These are phyloP conservation scores for Cladophialophora yegresii DNA, from an alignment of 2,329 filamentous ascomycete species.

Conservation along the genomic window DNA sequence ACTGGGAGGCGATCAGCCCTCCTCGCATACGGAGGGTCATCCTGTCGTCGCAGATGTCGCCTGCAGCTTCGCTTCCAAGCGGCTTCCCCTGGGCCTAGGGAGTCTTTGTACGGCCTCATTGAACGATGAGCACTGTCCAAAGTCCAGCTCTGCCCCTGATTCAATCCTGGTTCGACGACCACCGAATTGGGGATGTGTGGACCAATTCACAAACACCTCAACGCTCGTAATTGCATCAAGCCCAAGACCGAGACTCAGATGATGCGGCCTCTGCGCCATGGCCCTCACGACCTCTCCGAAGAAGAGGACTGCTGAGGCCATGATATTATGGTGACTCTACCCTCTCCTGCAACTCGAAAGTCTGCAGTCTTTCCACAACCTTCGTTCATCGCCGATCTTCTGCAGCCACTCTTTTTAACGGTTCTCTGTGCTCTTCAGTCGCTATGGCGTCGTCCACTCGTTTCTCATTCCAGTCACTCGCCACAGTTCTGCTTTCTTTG, in stretches of 20 bases:
- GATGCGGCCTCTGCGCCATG: not conserved
- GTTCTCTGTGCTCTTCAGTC: slow-evolving; percentile 19
- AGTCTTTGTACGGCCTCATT: not conserved
- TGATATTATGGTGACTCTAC: not conserved
- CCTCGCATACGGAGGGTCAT: not conserved
- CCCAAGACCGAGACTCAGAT: slow-evolving; percentile 17
- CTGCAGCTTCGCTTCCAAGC: not conserved
- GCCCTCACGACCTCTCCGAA: not conserved
- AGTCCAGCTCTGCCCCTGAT: slow-evolving; percentile 6
- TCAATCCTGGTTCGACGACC: slow-evolving; percentile 5
- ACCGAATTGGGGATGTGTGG: not conserved
- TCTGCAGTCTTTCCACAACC: slow-evolving; percentile 4
- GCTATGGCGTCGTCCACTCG: slow-evolving; percentile 10
- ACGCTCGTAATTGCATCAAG: slow-evolving; percentile 1
- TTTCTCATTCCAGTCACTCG: slow-evolving; percentile 16
- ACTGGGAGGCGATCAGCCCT: not conserved
- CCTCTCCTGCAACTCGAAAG: not conserved
- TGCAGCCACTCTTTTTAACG: slow-evolving; percentile 13
- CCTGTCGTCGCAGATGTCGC: not conserved
- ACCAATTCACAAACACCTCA: slow-evolving; percentile 2
- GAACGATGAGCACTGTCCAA: not conserved
- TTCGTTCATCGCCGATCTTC: slow-evolving; percentile 8
- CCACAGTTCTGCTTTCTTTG: slow-evolving; percentile 16
- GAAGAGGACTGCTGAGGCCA: not conserved
- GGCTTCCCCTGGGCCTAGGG: not conserved